Evolutionary conservation across 805 yeast species (phyloP), one percentile per base, ranked within the genome.

Genomic region (Candida nitratophila): DNA sequence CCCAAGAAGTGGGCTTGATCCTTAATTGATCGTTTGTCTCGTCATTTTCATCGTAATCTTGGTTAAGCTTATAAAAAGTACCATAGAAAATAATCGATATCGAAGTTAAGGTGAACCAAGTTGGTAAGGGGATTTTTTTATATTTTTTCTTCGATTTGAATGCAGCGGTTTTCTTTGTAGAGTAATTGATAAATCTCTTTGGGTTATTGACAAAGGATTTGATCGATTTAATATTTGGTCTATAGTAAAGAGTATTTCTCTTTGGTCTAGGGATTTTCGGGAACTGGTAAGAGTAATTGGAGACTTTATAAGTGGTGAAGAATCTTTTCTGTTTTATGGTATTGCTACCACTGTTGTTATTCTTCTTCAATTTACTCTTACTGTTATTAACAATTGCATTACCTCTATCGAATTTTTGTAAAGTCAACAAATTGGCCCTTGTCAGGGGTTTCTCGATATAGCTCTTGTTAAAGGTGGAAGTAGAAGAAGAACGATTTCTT

Each of bases 1-100:
- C 81, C 97, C 97, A 90, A 9, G 95, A 83, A 50, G 77, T 76
- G 9, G 89, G 90, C 52, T 74, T 74, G 44, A 76, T 71, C 11
- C 50, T 41, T 6, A 46, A 46, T 5, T 47, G 40, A 11, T 64
- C 67, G 33, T 62, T 63, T 22, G 59, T 68, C 17, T 64, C 64
- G 29, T 49, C 47, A 15, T 44, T 51, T 2, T 52, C 46, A 11
- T 51, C 46, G 24, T 54, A 50, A 20, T 52, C 52, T 11, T 53
- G 47, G 37, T 73, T 62, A 43, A 68, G 64, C 59, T 66, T 70
- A 15, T 76, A 55, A 7, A 77, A 77, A 20, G 76, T 77, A 21
- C 81, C 81, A 35, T 76, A 75, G 48, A 77, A 66, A 4, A 77
- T 72, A 16, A 77, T 63, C 0, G 79, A 67, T 46, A 77, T 65